Evolutionary conservation across 345 rosid species (phyloP).

Genomic region (Linum trigynum): DNA sequence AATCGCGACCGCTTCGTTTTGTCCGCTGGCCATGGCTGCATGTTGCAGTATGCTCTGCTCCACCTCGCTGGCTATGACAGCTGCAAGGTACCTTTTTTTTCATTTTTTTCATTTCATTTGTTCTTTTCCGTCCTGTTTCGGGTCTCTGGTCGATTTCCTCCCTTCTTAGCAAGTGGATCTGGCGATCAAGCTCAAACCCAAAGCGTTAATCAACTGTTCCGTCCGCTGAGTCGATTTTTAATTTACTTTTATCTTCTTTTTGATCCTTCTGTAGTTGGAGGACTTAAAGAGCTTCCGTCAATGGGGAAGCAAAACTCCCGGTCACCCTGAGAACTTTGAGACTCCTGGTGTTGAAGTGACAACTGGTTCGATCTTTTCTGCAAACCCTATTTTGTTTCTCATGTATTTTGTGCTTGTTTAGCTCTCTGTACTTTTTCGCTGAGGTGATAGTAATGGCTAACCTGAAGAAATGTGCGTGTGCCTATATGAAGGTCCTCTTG

Average conservation of each 20-base stretch:
- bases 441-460: not conserved
- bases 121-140: constrained; percentile 19
- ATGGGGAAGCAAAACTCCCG: constrained; percentile 30
- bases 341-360: constrained; percentile 38
- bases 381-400: not conserved
- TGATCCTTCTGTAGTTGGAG: constrained; percentile 13
- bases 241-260: not conserved
- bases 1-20: constrained; percentile 36
- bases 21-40: constrained; percentile 37
- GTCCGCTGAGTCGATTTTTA: not conserved
- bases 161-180: not conserved
- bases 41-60: constrained; percentile 34
- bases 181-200: not conserved
- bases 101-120: not conserved
- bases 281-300: constrained; percentile 26
- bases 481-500: constrained; percentile 26
- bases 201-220: not conserved
- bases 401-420: not conserved
- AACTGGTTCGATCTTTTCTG: constrained; percentile 16
- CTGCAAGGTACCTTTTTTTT: not conserved
- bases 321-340: constrained; percentile 32
- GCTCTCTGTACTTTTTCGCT: not conserved
- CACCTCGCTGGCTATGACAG: constrained; percentile 31
- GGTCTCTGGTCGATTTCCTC: not conserved
- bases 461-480: not conserved